Percentiles rank a stretch among this genome's conserved stretches.
Evolutionary conservation across 73 alveolate species (phyloP).

Genomic region (Symbiodinium pilosum): DNA sequence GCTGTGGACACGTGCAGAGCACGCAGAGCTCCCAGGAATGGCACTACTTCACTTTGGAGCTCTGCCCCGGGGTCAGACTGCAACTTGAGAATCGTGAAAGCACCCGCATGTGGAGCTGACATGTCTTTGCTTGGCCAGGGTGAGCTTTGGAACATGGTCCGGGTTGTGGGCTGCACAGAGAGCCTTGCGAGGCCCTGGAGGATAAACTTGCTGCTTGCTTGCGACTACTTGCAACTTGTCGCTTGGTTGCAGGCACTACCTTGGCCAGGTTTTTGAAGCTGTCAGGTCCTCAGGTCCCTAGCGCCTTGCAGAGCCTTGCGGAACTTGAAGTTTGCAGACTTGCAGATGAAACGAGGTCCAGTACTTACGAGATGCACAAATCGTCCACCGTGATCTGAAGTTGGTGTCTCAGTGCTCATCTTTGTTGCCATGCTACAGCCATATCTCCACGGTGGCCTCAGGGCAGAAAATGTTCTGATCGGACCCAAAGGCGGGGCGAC

Average conservation of each 20-base stretch:
- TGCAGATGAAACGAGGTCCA: too few species aligned
- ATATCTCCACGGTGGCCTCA: too few species aligned
- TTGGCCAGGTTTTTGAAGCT: not conserved
- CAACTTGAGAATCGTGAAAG: too few species aligned
- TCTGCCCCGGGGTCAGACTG: slow-evolving; percentile 65
- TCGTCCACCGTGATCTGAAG: slow-evolving; percentile 86
- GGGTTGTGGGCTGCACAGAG: slow-evolving; percentile 68
- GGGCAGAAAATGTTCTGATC: not conserved
- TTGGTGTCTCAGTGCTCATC: not conserved
- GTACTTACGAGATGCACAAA: slow-evolving; percentile 66
- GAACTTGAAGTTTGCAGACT: too few species aligned
- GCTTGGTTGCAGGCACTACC: not conserved
- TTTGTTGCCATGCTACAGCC: too few species aligned
- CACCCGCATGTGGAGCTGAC: too few species aligned
- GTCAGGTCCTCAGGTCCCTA: not conserved
- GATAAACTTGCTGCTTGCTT: not conserved
- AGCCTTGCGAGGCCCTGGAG: slow-evolving; percentile 19
- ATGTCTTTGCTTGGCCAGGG: not conserved
- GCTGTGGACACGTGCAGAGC: not conserved
- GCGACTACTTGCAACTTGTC: not conserved
- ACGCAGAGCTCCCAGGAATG: not conserved
- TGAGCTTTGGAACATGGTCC: slow-evolving; percentile 36
- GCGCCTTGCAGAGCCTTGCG: not conserved
- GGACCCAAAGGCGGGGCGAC: not conserved
- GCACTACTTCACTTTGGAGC: slow-evolving; percentile 77